Evolutionary conservation across 1,139 yeast genomes (phyloP).

Genomic region (Scheffersomyces illinoinensis): DNA sequence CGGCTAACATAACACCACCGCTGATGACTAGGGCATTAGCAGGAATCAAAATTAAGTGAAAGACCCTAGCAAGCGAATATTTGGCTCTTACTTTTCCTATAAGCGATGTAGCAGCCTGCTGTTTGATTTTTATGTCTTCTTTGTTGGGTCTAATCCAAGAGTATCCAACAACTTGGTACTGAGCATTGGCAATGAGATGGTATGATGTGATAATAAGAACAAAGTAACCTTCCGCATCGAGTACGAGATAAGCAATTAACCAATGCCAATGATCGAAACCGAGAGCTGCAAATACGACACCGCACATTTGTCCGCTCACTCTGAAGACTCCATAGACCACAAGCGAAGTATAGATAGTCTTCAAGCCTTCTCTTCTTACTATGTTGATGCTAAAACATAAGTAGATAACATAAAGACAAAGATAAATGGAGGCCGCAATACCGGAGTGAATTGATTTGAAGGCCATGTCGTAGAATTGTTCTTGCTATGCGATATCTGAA

Average conservation of each 20-base stretch:
- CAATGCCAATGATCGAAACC: constrained; percentile 31
- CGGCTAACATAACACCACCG: constrained; percentile 37
- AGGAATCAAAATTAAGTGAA: constrained; percentile 29
- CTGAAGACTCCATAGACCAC: constrained; percentile 31
- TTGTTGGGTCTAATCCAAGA: constrained; percentile 19
- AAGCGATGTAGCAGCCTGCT: not conserved
- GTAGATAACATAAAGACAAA: constrained; percentile 27
- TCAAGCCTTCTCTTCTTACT: constrained; percentile 23
- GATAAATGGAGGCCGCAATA: constrained; percentile 34
- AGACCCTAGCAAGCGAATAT: constrained; percentile 9
- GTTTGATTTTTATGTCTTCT: constrained; percentile 8
- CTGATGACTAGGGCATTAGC: constrained; percentile 36
- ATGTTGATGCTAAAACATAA: constrained; percentile 15
- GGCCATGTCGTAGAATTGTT: constrained; percentile 6
- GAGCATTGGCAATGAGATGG: constrained; percentile 28
- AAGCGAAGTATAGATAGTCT: constrained; percentile 22
- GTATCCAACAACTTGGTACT: constrained; percentile 13
- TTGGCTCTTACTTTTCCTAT: not conserved
- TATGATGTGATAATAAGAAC: constrained; percentile 29
- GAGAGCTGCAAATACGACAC: constrained; percentile 31
- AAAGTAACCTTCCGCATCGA: constrained; percentile 43
- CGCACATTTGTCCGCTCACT: constrained; percentile 36
- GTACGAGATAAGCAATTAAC: constrained; percentile 39
- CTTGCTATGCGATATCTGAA: not conserved
- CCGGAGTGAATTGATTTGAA: constrained; percentile 24